A percentile compares a stretch with the other conserved stretches of the same genome.
Evolutionary conservation across 1,139 yeast species (phyloP).

Genomic region (Blastobotrys aristatus): DNA sequence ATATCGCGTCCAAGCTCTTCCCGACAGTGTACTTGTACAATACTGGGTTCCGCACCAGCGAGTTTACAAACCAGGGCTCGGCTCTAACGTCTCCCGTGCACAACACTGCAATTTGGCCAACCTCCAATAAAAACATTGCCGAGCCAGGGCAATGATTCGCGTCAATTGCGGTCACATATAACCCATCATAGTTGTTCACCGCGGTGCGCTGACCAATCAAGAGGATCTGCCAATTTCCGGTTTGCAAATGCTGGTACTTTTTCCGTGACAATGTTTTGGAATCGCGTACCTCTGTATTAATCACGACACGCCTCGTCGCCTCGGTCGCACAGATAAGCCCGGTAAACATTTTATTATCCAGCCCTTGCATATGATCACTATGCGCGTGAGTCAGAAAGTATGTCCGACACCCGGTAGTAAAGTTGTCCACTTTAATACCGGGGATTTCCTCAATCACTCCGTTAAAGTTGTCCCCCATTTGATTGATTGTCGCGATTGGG

Average conservation of each 20-base stretch:
- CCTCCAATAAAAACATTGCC: slow-evolving; percentile 50
- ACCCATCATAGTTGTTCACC: slow-evolving; percentile 11
- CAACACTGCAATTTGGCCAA: slow-evolving; percentile 38
- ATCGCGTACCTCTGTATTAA: not conserved
- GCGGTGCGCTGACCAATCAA: slow-evolving; percentile 25
- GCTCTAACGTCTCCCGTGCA: slow-evolving; percentile 58
- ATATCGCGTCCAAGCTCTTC: slow-evolving; percentile 42
- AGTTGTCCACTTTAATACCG: slow-evolving; percentile 41
- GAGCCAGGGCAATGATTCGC: slow-evolving; percentile 62
- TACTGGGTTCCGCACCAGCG: slow-evolving; percentile 38
- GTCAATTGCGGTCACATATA: slow-evolving; percentile 33
- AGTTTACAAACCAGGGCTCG: slow-evolving; percentile 49
- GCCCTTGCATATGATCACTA: slow-evolving; percentile 52
- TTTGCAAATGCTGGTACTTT: slow-evolving; percentile 29
- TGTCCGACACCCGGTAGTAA: slow-evolving; percentile 24
- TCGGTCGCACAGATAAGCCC: slow-evolving; percentile 29
- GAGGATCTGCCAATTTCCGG: not conserved
- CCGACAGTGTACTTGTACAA: slow-evolving; percentile 43
- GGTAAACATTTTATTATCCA: slow-evolving; percentile 37
- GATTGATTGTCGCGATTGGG: not conserved
- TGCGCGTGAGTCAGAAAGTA: slow-evolving; percentile 52
- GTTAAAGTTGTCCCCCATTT: not conserved
- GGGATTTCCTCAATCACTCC: slow-evolving; percentile 19
- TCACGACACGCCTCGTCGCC: not conserved
- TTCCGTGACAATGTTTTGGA: not conserved